These are phyloP conservation scores for Oryza rufipogon DNA, from an alignment of 176 grass and related monocot species.

Conservation along the genomic window DNA sequence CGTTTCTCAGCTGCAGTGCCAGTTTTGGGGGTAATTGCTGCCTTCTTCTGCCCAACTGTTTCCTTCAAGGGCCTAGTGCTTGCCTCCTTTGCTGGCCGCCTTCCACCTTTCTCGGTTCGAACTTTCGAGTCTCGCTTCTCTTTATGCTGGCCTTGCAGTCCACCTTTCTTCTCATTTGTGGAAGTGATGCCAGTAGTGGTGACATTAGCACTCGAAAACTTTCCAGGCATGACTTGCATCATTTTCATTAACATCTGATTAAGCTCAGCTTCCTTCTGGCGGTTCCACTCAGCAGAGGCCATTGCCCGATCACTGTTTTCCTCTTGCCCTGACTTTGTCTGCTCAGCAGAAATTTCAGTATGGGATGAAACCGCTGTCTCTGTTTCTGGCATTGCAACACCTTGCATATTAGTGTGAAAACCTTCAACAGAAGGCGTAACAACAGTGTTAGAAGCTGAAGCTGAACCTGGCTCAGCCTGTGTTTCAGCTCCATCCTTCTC, in stretches of 20 bases:
- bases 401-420: constrained; percentile 41
- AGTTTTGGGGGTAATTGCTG: constrained; percentile 49
- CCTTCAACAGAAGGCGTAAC: constrained; percentile 29
- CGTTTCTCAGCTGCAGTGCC: constrained; percentile 59
- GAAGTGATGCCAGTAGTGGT: constrained; percentile 42
- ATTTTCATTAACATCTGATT: constrained; percentile 98
- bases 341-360: constrained; percentile 46
- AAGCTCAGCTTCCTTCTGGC: constrained; percentile 92
- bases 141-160: constrained; percentile 54
- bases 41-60: constrained; percentile 55
- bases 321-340: constrained; percentile 55
- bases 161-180: constrained; percentile 63
- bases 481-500: constrained; percentile 53
- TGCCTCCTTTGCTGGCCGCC: constrained; percentile 56
- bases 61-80: constrained; percentile 58
- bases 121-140: constrained; percentile 75
- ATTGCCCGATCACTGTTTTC: constrained; percentile 57
- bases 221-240: constrained; percentile 87
- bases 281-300: constrained; percentile 86
- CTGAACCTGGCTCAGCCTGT: constrained; percentile 40
- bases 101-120: constrained; percentile 61
- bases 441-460: constrained; percentile 21
- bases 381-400: constrained; percentile 36
- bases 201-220: constrained; percentile 50
- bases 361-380: constrained; percentile 33